These are phyloP conservation scores for Penicillium sumatraense DNA, from an alignment of 2,329 filamentous ascomycete genomes.

Conservation along the genomic window DNA sequence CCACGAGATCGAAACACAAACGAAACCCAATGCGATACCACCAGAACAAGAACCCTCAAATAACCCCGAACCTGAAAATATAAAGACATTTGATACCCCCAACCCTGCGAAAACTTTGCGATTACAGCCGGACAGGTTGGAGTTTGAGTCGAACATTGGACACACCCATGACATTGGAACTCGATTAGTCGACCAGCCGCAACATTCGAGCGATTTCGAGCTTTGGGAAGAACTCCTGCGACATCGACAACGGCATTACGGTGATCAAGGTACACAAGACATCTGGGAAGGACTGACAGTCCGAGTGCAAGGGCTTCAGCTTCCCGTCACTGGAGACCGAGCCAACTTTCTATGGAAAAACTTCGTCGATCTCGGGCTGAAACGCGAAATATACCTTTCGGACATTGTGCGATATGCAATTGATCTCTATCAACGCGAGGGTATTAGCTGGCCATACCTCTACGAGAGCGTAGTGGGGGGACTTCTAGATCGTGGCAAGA, in stretches of 20 bases:
- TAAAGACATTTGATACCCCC: constrained; percentile 1
- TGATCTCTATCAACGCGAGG: constrained; percentile 44
- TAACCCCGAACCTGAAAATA: background rate
- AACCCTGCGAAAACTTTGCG: constrained; percentile 22
- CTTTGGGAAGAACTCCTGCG: constrained; percentile 52
- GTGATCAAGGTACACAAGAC: constrained; percentile 44
- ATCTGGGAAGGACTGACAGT: constrained; percentile 47
- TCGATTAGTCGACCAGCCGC: constrained; percentile 43
- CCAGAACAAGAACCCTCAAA: constrained; percentile 2
- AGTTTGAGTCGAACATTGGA: constrained; percentile 49
- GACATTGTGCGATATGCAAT: constrained; percentile 44
- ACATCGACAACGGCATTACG: constrained; percentile 49
- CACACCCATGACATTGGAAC: constrained; percentile 39
- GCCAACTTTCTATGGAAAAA: constrained; percentile 49
- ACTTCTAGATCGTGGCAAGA: constrained; percentile 35
- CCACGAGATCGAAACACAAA: constrained; percentile 34
- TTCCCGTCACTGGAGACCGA: constrained; percentile 41
- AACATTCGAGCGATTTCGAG: constrained; percentile 39
- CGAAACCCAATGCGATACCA: background rate
- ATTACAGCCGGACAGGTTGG: constrained; percentile 40
- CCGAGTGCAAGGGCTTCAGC: constrained; percentile 33
- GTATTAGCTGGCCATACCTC: constrained; percentile 42
- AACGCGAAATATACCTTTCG: constrained; percentile 36
- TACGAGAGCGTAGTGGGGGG: constrained; percentile 44
- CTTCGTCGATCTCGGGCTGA: constrained; percentile 43